phyloP scores from a whole-genome alignment of 345 rosid genomes.

The Populus simonii region DNA sequence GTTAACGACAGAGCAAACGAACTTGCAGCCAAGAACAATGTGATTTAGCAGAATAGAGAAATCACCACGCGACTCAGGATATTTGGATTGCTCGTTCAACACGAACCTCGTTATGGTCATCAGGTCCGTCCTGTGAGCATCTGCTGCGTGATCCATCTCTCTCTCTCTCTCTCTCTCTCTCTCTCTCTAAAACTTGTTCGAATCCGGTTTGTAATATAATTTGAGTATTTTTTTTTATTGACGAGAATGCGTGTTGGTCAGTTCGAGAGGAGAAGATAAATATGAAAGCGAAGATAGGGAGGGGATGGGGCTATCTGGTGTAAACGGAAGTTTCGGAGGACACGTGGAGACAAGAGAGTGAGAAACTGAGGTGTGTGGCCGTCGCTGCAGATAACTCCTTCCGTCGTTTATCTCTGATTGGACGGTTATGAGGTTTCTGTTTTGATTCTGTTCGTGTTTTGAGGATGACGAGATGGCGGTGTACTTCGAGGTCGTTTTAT shows the following conservation, averaged over 20 bases:
- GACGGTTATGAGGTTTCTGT: conserved; percentile 15
- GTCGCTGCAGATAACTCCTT: conserved; percentile 42
- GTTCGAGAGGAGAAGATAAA: conserved; percentile 7
- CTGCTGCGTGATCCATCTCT: conserved; percentile 83
- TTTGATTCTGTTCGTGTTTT: background rate
- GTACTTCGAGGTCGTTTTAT: background rate
- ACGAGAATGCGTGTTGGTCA: background rate
- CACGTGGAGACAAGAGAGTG: conserved; percentile 53
- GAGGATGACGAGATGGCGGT: conserved; percentile 20
- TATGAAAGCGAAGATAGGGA: background rate
- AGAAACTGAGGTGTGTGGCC: conserved; percentile 40
- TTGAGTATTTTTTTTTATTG: background rate
- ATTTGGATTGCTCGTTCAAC: conserved; percentile 79
- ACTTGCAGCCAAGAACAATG: conserved; percentile 98
- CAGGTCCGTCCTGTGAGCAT: conserved; percentile 86
- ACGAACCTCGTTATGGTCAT: conserved; percentile 93
- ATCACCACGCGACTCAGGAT: conserved; percentile 97
- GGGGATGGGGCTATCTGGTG: conserved; percentile 21
- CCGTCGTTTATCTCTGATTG: conserved; percentile 20
- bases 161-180: conserved; percentile 19
- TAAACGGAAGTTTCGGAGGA: conserved; percentile 26
- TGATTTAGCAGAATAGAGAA: conserved; percentile 84
- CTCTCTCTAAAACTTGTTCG: background rate
- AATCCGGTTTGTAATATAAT: background rate
- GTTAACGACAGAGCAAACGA: conserved; percentile 90